Base-by-base conservation (phyloP, 805 yeast genomes). In the Kazachstania viticola region DNA sequence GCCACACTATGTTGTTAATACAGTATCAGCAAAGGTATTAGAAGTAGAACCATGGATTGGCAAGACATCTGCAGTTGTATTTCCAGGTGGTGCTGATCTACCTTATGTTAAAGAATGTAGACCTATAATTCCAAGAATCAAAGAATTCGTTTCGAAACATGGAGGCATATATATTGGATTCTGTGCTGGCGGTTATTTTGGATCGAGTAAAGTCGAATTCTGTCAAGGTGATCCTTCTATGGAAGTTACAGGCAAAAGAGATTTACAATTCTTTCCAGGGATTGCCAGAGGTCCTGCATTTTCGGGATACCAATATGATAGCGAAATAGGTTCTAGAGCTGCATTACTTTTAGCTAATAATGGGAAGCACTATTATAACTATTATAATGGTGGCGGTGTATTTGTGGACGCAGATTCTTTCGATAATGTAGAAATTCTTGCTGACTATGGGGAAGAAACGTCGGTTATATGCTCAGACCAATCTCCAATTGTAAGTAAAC, bases 11-110 rank as follows among this genome's bases (percentile, higher is more conserved):
- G 94, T 95, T 0, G 95, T 91, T 4, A 63, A 74, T 14, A 67
- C 80, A 1, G 78, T 83, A 1, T 72, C 74, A 21, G 73, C 80
- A 13, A 54, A 59, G 12, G 71, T 79, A 0, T 49, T 91, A 14
- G 56, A 69, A 31, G 67, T 72, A 16, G 96, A 91, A 46, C 96
- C 98, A 0, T 91, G 98, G 99, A 67, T 69, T 40, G 46, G 70
- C 6, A 81, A 81, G 46, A 81, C 96, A 0, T 62, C 93, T 0
- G 61, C 82, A 40, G 50, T 91, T 27, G 94, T 85, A 1, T 55
- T 91, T 17, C 99, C 98, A 0, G 99, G 98, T 4, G 99, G 99
- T 6, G 96, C 97, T 1, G 98, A 91, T 51, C 60, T 84, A 31
- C 96, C 96, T 0, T 73, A 78, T 42, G 82, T 94, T 40, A 62